These are phyloP conservation scores for Epipyxis sp. DNA, from an alignment of 108 stramenopile species.

Conservation along the genomic window DNA sequence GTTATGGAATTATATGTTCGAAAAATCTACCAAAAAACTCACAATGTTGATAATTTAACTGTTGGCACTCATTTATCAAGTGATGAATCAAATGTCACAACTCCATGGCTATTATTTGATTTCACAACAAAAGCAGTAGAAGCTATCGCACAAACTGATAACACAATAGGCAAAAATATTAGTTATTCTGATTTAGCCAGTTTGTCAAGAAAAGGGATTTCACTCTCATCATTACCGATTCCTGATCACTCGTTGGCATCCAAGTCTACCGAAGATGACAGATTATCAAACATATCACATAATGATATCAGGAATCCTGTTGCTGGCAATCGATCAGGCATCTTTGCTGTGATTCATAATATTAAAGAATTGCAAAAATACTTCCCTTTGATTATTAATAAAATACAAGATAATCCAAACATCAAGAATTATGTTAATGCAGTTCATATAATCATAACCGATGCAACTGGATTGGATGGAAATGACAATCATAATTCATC, in stretches of 20 bases:
- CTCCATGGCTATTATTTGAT: slow-evolving; percentile 15
- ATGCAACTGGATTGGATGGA: not conserved
- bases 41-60: slow-evolving; percentile 65
- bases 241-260: not conserved
- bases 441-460: slow-evolving; percentile 72
- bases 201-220: not conserved
- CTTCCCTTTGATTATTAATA: slow-evolving; percentile 46
- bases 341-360: not conserved
- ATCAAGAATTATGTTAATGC: no score
- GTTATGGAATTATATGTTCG: slow-evolving; percentile 73
- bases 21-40: slow-evolving; percentile 70
- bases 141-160: not conserved
- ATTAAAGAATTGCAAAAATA: not conserved
- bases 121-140: slow-evolving; percentile 1
- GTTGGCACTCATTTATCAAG: slow-evolving; percentile 29
- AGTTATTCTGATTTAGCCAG: not conserved
- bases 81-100: not conserved
- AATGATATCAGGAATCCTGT: slow-evolving; percentile 10
- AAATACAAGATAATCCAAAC: slow-evolving; percentile 58
- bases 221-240: no score
- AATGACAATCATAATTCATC: slow-evolving; percentile 35
- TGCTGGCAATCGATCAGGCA: not conserved
- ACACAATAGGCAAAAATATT: no score
- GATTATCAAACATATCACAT: no score
- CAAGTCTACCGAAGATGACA: not conserved